Percentiles rank a stretch among this genome's conserved stretches.
Conservation (phyloP, 2,329 filamentous ascomycete genomes). For the Neofusicoccum ribis region DNA sequence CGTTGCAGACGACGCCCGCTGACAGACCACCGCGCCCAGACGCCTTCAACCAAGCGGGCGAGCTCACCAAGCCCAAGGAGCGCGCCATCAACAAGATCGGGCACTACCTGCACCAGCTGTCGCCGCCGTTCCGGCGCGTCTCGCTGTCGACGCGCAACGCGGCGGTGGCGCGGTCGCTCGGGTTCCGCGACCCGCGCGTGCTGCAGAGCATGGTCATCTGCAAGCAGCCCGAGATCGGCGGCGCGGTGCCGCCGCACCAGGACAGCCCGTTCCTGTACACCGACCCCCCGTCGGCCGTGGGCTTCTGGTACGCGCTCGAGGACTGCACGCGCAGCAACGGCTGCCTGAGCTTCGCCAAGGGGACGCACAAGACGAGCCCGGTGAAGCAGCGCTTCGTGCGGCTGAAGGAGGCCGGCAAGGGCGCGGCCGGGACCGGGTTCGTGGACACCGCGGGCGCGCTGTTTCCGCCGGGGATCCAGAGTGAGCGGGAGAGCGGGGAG, state of each 20-base stretch:
- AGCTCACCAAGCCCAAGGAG: slow-evolving; percentile 75
- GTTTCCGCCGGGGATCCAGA: slow-evolving; percentile 58
- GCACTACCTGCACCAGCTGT: slow-evolving; percentile 51
- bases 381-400: slow-evolving; percentile 76
- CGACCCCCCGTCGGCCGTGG: slow-evolving; percentile 81
- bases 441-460: slow-evolving; percentile 64
- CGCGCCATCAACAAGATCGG: slow-evolving; percentile 75
- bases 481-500: slow-evolving; percentile 29
- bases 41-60: slow-evolving; percentile 68
- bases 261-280: slow-evolving; percentile 94
- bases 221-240: slow-evolving; percentile 96
- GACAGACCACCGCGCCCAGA: slow-evolving; percentile 47
- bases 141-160: slow-evolving; percentile 57
- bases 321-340: slow-evolving; percentile 86
- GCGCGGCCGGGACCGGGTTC: slow-evolving; percentile 44
- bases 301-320: slow-evolving; percentile 97
- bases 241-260: slow-evolving; percentile 86
- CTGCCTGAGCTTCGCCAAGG: slow-evolving; percentile 81
- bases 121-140: slow-evolving; percentile 49
- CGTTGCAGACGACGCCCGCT: neutral
- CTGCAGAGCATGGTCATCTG: slow-evolving; percentile 98
- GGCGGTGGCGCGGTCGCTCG: slow-evolving; percentile 68
- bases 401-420: slow-evolving; percentile 34
- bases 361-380: slow-evolving; percentile 73
- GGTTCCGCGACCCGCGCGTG: slow-evolving; percentile 72